Percentiles rank a stretch among this genome's conserved stretches.
Evolutionary conservation across 225 moss, liverwort and hornwort genomes (phyloP).

Genomic region (Pseudoscleropodium purum): DNA sequence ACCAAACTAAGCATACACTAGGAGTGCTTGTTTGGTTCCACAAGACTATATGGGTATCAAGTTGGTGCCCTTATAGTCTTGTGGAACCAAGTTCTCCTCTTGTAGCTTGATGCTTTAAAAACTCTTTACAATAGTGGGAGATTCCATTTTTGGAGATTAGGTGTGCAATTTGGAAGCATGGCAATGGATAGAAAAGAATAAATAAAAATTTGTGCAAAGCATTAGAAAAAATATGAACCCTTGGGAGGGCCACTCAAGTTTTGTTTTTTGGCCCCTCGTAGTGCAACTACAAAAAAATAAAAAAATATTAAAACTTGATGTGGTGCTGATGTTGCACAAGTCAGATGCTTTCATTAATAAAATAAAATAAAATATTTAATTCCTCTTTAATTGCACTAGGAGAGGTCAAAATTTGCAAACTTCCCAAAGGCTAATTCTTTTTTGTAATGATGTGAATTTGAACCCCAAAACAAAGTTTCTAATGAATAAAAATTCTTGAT

Average conservation of each 20-base stretch:
- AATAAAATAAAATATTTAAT: too few relatives aligned
- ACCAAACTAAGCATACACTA: accelerated
- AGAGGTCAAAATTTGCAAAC: too few relatives aligned
- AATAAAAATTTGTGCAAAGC: accelerated
- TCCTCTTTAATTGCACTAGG: too few relatives aligned
- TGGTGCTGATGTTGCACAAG: too few relatives aligned
- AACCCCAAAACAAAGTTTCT: background rate
- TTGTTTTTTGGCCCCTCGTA: too few relatives aligned
- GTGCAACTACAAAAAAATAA: too few relatives aligned
- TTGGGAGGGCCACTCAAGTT: too few relatives aligned
- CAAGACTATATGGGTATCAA: accelerated
- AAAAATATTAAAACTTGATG: too few relatives aligned
- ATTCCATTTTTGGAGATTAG: accelerated
- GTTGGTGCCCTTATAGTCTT: too few relatives aligned
- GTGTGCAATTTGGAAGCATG: background rate
- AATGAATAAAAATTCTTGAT: background rate
- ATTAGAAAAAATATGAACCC: too few relatives aligned
- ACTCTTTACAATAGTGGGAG: background rate
- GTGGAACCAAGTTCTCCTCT: background rate
- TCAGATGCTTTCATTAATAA: too few relatives aligned
- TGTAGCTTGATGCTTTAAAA: background rate
- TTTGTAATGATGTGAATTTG: background rate
- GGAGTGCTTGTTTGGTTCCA: background rate
- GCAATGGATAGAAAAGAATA: background rate
- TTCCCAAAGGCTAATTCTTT: too few relatives aligned